Evolutionary conservation across 202 grass and related monocot genomes (phyloP).

Genomic region (Carex sylvatica): DNA sequence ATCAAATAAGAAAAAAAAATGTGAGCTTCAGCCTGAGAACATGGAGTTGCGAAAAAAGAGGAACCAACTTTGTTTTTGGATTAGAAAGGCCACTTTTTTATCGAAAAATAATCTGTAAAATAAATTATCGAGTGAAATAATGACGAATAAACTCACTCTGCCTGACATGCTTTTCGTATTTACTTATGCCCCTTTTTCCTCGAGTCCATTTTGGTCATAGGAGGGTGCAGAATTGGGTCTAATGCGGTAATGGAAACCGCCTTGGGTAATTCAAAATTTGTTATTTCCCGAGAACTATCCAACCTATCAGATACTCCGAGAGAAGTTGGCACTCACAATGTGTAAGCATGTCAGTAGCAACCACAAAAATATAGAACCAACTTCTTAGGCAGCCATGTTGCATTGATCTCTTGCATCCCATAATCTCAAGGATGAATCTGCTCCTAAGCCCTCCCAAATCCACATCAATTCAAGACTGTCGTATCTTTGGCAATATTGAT

Average conservation of each 20-base stretch:
- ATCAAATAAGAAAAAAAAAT: not conserved
- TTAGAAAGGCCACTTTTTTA: not conserved
- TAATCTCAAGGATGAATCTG: too few relatives aligned
- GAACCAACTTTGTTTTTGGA: too few relatives aligned
- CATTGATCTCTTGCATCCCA: too few relatives aligned
- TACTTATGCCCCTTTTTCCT: not conserved
- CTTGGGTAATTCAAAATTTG: not conserved
- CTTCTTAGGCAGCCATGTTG: too few relatives aligned
- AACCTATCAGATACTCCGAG: not conserved
- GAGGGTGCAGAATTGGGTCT: not conserved
- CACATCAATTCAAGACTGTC: too few relatives aligned
- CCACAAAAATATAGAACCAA: too few relatives aligned
- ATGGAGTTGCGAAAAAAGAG: too few relatives aligned
- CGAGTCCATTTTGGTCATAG: not conserved
- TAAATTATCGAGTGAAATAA: not conserved
- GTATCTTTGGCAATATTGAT: too few relatives aligned
- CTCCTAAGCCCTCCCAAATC: too few relatives aligned
- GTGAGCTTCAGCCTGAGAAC: too few relatives aligned
- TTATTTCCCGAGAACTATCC: not conserved
- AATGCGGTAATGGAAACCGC: not conserved
- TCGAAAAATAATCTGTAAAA: not conserved
- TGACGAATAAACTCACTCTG: not conserved
- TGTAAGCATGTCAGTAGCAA: not conserved
- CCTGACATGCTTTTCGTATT: not conserved
- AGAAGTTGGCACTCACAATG: not conserved